Evolutionary conservation across 441 rosid genomes (phyloP), one percentile per base, ranked within the genome.

Genomic region (Daphne laureola): DNA sequence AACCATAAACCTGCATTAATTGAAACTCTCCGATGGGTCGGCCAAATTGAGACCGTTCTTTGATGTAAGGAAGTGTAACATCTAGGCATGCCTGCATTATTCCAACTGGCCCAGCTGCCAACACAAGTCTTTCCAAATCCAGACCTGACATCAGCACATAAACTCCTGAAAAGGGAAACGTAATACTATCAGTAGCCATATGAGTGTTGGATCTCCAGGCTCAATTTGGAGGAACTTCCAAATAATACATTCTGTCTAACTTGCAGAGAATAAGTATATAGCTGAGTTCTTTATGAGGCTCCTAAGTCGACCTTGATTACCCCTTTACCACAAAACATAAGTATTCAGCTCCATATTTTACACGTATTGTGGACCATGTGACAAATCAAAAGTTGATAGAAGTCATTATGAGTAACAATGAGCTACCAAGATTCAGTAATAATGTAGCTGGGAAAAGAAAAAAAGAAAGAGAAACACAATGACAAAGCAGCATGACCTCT

Each of bases 41-140:
- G 53, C 98, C 96, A 74, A 92, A 92, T 62, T 92, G 98, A 65
- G 76, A 83, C 62, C 98, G 72, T 63, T 92, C 87, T 41, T 72
- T 68, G 58, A 89, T 66, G 66, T 92, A 89, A 43, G 98, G 98
- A 73, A 92, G 97, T 62, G 83, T 97, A 42, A 63, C 80, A 73
- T 92, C 98, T 45, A 92, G 89, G 68, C 96, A 83, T 66, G 95
- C 90, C 73, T 92, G 97, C 97, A 92, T 89, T 58, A 92, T 92
- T 55, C 97, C 96, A 27, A 92, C 62, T 11, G 98, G 98, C 16
- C 97, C 96, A 75, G 87, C 81, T 47, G 96, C 82, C 78, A 92
- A 82, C 51, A 92, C 86, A 74, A 86, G 96, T 71, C 95, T 77
- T 75, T 92, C 96, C 71, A 92, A 73, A 82, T 89, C 98, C 4